phyloP scores from a whole-genome alignment of 1,284 basidiomycete genomes.

The Ustilago vetiveriae region DNA sequence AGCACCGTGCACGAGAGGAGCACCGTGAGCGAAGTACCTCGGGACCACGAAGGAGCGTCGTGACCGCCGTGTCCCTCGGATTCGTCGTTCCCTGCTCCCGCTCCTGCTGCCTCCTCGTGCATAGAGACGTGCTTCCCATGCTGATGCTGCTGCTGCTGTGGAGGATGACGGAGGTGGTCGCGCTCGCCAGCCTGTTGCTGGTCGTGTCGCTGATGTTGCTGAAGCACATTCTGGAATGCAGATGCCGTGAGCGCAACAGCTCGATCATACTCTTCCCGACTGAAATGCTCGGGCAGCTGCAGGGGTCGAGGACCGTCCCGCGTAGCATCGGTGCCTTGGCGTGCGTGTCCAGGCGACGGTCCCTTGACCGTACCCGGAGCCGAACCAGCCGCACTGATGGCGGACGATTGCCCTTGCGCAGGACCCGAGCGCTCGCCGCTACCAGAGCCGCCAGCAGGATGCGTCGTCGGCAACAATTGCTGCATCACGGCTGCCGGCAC shows the following conservation, averaged over 20 bases:
- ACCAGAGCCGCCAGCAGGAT: slow-evolving; percentile 16
- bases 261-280: slow-evolving; percentile 58
- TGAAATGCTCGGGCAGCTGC: slow-evolving; percentile 52
- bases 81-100: slow-evolving; percentile 53
- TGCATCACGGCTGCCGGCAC: slow-evolving; percentile 63
- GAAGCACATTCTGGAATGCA: slow-evolving; percentile 55
- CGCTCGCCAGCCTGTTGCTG: slow-evolving; percentile 18
- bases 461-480: slow-evolving; percentile 55
- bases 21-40: slow-evolving; percentile 56
- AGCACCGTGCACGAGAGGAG: slow-evolving; percentile 79
- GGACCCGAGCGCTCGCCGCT: slow-evolving; percentile 1
- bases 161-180: slow-evolving; percentile 18
- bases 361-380: slow-evolving; percentile 28
- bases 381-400: slow-evolving; percentile 20
- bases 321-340: slow-evolving; percentile 27
- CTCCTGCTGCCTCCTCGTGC: slow-evolving; percentile 38
- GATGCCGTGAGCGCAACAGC: slow-evolving; percentile 57
- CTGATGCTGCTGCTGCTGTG: slow-evolving; percentile 8
- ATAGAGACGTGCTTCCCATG: slow-evolving; percentile 46
- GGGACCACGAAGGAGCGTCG: slow-evolving; percentile 81
- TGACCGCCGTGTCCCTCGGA: slow-evolving; percentile 80
- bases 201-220: slow-evolving; percentile 38
- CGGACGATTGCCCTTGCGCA: slow-evolving; percentile 21
- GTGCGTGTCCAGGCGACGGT: slow-evolving; percentile 8
- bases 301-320: slow-evolving; percentile 33